Evolutionary conservation across 192 early-diverging fungal species (phyloP).

Genomic region (Coemansia sp.): DNA sequence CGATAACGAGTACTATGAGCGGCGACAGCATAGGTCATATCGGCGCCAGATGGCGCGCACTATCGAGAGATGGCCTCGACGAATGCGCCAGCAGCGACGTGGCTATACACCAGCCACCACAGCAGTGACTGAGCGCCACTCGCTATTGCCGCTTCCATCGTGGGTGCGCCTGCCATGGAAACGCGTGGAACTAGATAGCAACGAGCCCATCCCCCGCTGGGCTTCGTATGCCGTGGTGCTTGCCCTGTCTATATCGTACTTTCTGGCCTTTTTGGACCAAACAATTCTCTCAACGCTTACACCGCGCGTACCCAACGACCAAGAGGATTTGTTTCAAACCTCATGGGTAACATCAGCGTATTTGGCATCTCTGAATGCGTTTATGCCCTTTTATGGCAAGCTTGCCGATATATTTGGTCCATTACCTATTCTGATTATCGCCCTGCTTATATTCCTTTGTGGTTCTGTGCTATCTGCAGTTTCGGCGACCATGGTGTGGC

Average conservation of each 20-base stretch:
- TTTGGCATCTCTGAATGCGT: conserved; percentile 59
- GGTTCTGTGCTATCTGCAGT: conserved; percentile 63
- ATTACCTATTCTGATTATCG: conserved; percentile 42
- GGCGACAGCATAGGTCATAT: conserved; percentile 7
- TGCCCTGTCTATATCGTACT: conserved; percentile 53
- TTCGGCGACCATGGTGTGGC: conserved; percentile 53
- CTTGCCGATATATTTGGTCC: conserved; percentile 74
- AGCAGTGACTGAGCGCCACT: not conserved
- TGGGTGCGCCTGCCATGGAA: conserved; percentile 51
- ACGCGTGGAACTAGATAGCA: conserved; percentile 38
- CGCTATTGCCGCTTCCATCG: conserved; percentile 13
- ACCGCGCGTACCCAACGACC: conserved; percentile 62
- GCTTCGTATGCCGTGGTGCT: conserved; percentile 41
- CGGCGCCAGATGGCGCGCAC: conserved; percentile 12
- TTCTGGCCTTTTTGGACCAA: conserved; percentile 70
- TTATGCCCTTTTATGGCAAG: conserved; percentile 71
- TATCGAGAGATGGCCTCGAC: conserved; percentile 12
- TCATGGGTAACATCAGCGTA: conserved; percentile 70
- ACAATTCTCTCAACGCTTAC: conserved; percentile 72
- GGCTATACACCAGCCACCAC: not conserved
- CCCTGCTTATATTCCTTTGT: conserved; percentile 58
- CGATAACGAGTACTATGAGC: conserved; percentile 14
- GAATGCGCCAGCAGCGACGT: not conserved
- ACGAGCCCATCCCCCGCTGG: conserved; percentile 40
- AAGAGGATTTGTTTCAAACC: conserved; percentile 60